phyloP scores from a whole-genome alignment of 179 eudicot genomes.

The Amaranthus tricolor region DNA sequence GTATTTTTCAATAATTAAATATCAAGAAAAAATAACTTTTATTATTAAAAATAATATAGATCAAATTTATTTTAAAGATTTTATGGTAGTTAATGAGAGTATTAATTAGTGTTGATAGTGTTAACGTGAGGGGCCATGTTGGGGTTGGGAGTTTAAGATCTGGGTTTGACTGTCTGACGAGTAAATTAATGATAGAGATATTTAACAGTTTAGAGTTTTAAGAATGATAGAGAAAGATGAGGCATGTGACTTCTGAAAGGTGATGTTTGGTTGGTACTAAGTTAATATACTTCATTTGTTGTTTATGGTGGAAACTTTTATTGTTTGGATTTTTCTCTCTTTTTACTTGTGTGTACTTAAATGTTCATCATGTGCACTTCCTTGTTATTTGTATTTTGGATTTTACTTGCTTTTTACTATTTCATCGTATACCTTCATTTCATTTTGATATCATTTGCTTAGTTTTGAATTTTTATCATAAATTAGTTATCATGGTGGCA shows the following conservation, averaged over 20 bases:
- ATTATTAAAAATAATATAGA: not conserved
- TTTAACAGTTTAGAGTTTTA: not conserved
- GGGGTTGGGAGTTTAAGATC: constrained; percentile 4
- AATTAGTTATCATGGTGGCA: too few species aligned
- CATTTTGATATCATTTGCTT: too few species aligned
- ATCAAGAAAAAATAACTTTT: not conserved
- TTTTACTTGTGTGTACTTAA: not conserved
- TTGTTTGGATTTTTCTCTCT: not conserved
- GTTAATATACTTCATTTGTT: not conserved
- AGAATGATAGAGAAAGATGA: constrained; percentile 2
- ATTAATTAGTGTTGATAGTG: not conserved
- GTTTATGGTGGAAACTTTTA: not conserved
- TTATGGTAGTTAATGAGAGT: not conserved
- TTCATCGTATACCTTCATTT: not conserved
- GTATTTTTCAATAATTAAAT: not conserved
- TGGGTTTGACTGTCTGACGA: constrained; percentile 17
- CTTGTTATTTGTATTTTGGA: constrained; percentile 6
- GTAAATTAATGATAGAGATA: not conserved
- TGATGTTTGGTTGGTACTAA: constrained; percentile 17
- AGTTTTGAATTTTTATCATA: too few species aligned
- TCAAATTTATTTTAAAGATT: not conserved
- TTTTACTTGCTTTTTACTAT: not conserved
- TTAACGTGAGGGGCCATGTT: not conserved
- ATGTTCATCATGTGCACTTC: not conserved
- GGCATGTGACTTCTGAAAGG: constrained; percentile 28